A percentile compares a stretch with the other conserved stretches of the same genome.
These are phyloP conservation scores for Rhodocollybia butyracea DNA, from an alignment of 768 basidiomycete species.

Conservation along the genomic window DNA sequence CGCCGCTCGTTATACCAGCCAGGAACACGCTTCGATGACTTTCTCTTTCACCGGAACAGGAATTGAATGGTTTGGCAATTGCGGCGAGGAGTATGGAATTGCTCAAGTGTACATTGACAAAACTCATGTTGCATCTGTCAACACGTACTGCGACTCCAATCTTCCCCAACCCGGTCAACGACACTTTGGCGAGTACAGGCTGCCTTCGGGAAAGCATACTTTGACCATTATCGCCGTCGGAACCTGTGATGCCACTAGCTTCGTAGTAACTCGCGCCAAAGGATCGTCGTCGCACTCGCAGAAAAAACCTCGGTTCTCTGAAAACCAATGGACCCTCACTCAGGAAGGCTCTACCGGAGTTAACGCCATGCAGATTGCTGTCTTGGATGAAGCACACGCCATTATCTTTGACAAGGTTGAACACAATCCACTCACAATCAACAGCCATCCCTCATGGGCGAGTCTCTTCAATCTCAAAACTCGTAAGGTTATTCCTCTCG, in stretches of 20 bases:
- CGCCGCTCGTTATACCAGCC: slow-evolving; percentile 47
- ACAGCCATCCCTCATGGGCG: slow-evolving; percentile 80
- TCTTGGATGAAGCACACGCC: slow-evolving; percentile 68
- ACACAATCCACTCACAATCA: slow-evolving; percentile 73
- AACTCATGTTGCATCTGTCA: slow-evolving; percentile 37
- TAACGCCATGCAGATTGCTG: slow-evolving; percentile 70
- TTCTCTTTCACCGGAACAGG: slow-evolving; percentile 72
- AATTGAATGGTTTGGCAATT: slow-evolving; percentile 75
- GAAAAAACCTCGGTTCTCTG: slow-evolving; percentile 8
- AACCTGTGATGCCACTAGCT: slow-evolving; percentile 57
- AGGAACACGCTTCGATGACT: slow-evolving; percentile 44
- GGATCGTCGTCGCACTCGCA: slow-evolving; percentile 8
- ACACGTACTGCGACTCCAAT: slow-evolving; percentile 29
- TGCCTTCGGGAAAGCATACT: slow-evolving; percentile 51
- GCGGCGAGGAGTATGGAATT: slow-evolving; percentile 50
- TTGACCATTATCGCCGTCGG: slow-evolving; percentile 56
- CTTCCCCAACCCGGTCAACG: slow-evolving; percentile 52
- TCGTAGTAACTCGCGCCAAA: slow-evolving; percentile 20
- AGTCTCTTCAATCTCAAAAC: slow-evolving; percentile 69
- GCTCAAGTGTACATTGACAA: slow-evolving; percentile 61
- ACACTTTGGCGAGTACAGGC: slow-evolving; percentile 56
- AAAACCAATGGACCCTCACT: slow-evolving; percentile 48
- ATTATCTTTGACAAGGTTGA: slow-evolving; percentile 83
- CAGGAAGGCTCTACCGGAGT: slow-evolving; percentile 75
- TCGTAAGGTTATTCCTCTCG: slow-evolving; percentile 56